Conservation (phyloP, 768 basidiomycete genomes). For the Naganishia friedmannii region DNA sequence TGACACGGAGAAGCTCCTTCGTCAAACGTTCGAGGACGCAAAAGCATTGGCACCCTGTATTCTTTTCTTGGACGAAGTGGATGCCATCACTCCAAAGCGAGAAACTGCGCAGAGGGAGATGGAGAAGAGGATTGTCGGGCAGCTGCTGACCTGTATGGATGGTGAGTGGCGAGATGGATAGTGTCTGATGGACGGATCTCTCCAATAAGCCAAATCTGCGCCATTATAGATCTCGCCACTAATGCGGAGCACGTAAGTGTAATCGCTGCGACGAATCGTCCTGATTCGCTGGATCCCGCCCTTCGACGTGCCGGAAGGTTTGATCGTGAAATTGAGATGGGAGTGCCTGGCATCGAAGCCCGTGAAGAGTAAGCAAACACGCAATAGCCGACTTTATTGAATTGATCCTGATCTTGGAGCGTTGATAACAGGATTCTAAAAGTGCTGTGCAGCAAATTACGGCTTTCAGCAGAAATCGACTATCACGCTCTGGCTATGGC, state of each 20-base stretch:
- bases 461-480: slow-evolving; percentile 83
- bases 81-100: slow-evolving; percentile 93
- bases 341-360: slow-evolving; percentile 87
- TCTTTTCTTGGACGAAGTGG: slow-evolving; percentile 95
- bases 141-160: slow-evolving; percentile 98
- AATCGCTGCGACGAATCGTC: slow-evolving; percentile 93
- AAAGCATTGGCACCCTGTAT: slow-evolving; percentile 89
- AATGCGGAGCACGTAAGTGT: slow-evolving; percentile 90
- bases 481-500: slow-evolving; percentile 80
- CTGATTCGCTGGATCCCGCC: slow-evolving; percentile 90
- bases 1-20: slow-evolving; percentile 91
- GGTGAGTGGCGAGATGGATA: slow-evolving; percentile 58
- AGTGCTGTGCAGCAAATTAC: slow-evolving; percentile 77
- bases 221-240: slow-evolving; percentile 75
- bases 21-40: slow-evolving; percentile 96
- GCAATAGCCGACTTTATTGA: neutral
- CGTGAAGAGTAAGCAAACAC: slow-evolving; percentile 69
- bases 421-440: slow-evolving; percentile 77
- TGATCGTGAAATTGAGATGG: slow-evolving; percentile 96
- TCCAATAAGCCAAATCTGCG: too few species aligned
- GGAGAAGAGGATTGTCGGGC: slow-evolving; percentile 95
- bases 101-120: slow-evolving; percentile 98
- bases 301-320: slow-evolving; percentile 89
- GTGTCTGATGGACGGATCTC: neutral
- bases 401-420: neutral